phyloP scores from a whole-genome alignment of 148 eudicot species.

The Camellia lanceoleosa region DNA sequence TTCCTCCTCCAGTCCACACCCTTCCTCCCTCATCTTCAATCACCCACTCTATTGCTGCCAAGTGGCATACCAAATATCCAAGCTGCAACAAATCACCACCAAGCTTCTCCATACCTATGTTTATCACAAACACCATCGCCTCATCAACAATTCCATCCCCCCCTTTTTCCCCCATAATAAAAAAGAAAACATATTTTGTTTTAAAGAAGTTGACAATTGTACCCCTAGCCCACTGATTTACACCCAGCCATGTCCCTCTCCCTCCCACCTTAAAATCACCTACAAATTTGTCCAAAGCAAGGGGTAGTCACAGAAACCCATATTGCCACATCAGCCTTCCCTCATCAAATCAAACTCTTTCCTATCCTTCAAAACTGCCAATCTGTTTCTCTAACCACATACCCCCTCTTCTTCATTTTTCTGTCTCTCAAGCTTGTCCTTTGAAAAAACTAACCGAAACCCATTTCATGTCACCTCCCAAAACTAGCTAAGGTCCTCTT shows the following conservation, averaged over 20 bases:
- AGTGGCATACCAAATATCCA: conserved; percentile 65
- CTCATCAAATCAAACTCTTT: conserved; percentile 21
- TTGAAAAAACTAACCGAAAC: conserved; percentile 8
- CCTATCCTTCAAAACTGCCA: conserved; percentile 28
- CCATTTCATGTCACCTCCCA: conserved; percentile 25
- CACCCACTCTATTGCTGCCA: conserved; percentile 49
- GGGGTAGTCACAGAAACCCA: conserved; percentile 26
- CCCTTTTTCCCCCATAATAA: too few relatives aligned
- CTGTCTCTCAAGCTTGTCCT: conserved; percentile 8
- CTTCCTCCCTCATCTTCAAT: conserved; percentile 56
- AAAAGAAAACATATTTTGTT: too few relatives aligned
- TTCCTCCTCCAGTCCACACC: conserved; percentile 37
- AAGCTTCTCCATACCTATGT: conserved; percentile 45
- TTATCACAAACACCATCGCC: conserved; percentile 40
- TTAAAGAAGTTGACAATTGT: conserved; percentile 9
- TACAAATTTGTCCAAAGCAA: conserved; percentile 28
- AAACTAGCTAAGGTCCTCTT: conserved; percentile 14
- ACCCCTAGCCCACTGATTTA: background rate
- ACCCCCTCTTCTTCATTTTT: conserved; percentile 21
- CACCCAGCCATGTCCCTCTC: conserved; percentile 10
- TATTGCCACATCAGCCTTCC: conserved; percentile 14
- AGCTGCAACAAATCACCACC: conserved; percentile 47
- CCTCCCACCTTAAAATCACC: conserved; percentile 15
- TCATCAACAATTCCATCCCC: conserved; percentile 31
- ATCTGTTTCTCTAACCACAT: conserved; percentile 24